Percentiles rank a stretch among this genome's conserved stretches.
phyloP scores from a whole-genome alignment of 805 yeast genomes.

The Metschnikowia hibisci region DNA sequence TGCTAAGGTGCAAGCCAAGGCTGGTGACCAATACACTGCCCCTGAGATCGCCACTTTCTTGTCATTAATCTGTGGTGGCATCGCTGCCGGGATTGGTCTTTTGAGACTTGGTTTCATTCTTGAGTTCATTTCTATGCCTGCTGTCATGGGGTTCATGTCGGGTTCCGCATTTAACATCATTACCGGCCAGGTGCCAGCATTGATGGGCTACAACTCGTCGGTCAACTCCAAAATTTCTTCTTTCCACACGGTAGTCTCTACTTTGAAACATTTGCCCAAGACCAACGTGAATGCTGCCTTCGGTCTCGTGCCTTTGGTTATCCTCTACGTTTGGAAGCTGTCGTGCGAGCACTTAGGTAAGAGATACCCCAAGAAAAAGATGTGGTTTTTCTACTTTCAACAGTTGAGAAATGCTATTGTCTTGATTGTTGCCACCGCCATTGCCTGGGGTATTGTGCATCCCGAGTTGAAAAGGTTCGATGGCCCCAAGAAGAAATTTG shows the following conservation, averaged over 20 bases:
- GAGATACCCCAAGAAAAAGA: slow-evolving; percentile 56
- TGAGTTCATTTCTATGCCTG: slow-evolving; percentile 86
- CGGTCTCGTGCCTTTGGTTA: slow-evolving; percentile 69
- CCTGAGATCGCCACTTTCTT: slow-evolving; percentile 78
- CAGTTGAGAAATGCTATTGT: slow-evolving; percentile 81
- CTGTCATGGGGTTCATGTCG: slow-evolving; percentile 91
- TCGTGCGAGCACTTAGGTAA: slow-evolving; percentile 56
- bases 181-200: slow-evolving; percentile 79
- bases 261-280: slow-evolving; percentile 66
- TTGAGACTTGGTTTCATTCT: slow-evolving; percentile 82
- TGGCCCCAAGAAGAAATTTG: slow-evolving; percentile 32
- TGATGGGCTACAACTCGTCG: slow-evolving; percentile 66
- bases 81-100: slow-evolving; percentile 78
- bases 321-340: slow-evolving; percentile 72
- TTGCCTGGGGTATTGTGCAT: slow-evolving; percentile 72
- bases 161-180: slow-evolving; percentile 87
- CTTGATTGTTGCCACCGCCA: slow-evolving; percentile 75
- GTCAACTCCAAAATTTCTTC: slow-evolving; percentile 75
- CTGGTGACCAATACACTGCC: slow-evolving; percentile 46
- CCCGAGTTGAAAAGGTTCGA: slow-evolving; percentile 31
- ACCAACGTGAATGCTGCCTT: slow-evolving; percentile 83
- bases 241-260: slow-evolving; percentile 63
- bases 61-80: slow-evolving; percentile 79
- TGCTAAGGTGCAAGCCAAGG: slow-evolving; percentile 48
- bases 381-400: slow-evolving; percentile 62